A percentile compares a stretch with the other conserved stretches of the same genome.
These are phyloP conservation scores for Pleurotus tuber-regium DNA, from an alignment of 768 basidiomycete genomes.

Conservation along the genomic window DNA sequence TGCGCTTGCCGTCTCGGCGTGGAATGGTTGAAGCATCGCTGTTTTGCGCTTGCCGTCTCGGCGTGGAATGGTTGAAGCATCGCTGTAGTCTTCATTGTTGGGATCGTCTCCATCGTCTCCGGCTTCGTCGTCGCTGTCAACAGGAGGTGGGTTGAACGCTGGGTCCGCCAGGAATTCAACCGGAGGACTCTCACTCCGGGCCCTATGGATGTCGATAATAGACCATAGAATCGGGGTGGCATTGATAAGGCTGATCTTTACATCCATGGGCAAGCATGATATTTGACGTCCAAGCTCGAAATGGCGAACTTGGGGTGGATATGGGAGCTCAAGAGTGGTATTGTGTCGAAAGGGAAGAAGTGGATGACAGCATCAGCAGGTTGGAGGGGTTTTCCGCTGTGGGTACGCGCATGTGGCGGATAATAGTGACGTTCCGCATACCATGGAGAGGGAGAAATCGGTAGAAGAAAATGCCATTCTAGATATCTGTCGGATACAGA, in stretches of 20 bases:
- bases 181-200: neutral
- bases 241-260: neutral
- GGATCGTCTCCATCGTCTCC: neutral
- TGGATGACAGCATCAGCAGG: constrained; percentile 1
- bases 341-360: constrained; percentile 11
- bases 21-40: neutral
- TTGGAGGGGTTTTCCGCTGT: neutral
- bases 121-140: neutral
- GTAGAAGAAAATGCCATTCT: neutral
- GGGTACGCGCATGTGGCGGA: neutral
- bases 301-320: constrained; percentile 19
- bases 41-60: neutral
- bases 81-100: neutral
- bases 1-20: neutral
- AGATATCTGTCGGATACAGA: neutral
- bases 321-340: constrained; percentile 14
- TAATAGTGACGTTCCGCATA: neutral
- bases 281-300: constrained; percentile 17
- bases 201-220: neutral
- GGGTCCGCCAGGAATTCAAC: neutral
- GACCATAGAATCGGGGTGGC: neutral
- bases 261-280: neutral
- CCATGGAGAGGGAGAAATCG: neutral
- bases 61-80: neutral
- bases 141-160: neutral